These are phyloP conservation scores for Peronospora tabacina DNA, from an alignment of 352 stramenopile genomes.

Conservation along the genomic window DNA sequence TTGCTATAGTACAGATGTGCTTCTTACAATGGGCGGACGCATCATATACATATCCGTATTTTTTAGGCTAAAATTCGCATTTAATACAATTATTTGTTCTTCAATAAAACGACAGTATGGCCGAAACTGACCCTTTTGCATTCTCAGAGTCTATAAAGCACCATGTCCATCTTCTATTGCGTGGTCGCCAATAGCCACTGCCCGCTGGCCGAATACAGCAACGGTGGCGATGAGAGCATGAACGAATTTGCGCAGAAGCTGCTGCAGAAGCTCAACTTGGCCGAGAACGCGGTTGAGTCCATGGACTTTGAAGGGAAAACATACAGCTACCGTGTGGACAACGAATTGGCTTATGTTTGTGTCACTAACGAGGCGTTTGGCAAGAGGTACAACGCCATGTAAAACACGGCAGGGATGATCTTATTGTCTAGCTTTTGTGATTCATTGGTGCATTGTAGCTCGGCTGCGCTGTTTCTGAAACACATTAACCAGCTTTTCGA, in stretches of 20 bases:
- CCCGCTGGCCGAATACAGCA: constrained; percentile 73
- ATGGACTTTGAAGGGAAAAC: constrained; percentile 76
- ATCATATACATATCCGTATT: too few relatives aligned
- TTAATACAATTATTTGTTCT: too few relatives aligned
- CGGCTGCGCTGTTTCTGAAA: constrained; percentile 72
- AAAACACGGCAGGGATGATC: neutral
- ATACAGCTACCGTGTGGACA: constrained; percentile 82
- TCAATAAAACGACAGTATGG: neutral
- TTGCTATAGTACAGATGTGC: too few relatives aligned
- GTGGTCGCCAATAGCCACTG: constrained; percentile 78
- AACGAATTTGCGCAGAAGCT: constrained; percentile 81
- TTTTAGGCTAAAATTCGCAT: neutral
- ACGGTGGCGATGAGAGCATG: constrained; percentile 80
- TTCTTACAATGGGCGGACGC: too few relatives aligned
- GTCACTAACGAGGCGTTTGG: constrained; percentile 73
- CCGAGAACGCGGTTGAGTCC: constrained; percentile 64
- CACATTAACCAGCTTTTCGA: constrained; percentile 85
- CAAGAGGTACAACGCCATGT: constrained; percentile 40
- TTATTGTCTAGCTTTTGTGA: constrained; percentile 4
- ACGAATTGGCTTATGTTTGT: constrained; percentile 80
- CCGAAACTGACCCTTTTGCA: neutral
- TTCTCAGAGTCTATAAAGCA: neutral
- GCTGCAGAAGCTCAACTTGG: constrained; percentile 79
- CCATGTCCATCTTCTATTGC: constrained; percentile 86
- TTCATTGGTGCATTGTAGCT: constrained; percentile 25